phyloP scores from a whole-genome alignment of 2,329 filamentous ascomycete genomes.

The Arthrobotrys entomopaga region DNA sequence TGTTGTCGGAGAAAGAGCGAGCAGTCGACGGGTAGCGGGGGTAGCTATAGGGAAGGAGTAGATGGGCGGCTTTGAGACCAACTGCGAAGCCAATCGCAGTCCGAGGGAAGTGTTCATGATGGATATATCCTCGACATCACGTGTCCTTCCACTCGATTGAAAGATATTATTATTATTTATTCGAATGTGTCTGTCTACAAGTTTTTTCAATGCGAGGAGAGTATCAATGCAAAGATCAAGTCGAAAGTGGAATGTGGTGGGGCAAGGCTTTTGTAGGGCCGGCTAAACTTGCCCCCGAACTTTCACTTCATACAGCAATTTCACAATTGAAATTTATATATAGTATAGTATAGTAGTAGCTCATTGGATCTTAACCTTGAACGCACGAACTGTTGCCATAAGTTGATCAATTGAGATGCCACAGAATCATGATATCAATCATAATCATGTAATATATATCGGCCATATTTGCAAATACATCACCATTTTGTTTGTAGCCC shows the following conservation, averaged over 20 bases:
- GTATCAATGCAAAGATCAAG: background rate
- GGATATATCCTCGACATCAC: constrained; percentile 46
- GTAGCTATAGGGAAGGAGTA: background rate
- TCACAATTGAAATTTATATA: too few relatives aligned
- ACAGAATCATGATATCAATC: too few relatives aligned
- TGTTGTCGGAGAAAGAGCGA: background rate
- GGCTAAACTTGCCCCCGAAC: constrained; percentile 19
- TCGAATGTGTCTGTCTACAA: constrained; percentile 1
- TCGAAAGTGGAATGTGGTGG: constrained; percentile 19
- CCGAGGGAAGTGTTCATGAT: constrained; percentile 49
- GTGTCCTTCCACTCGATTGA: background rate
- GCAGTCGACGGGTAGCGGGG: constrained; percentile 6
- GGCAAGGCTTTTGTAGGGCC: constrained; percentile 15
- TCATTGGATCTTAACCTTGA: too few relatives aligned
- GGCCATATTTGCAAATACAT: too few relatives aligned
- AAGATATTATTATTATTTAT: too few relatives aligned
- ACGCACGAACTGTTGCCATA: too few relatives aligned
- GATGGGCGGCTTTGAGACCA: constrained; percentile 32
- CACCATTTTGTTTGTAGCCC: too few relatives aligned
- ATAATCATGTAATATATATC: too few relatives aligned
- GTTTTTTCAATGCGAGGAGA: background rate
- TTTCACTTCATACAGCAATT: too few relatives aligned
- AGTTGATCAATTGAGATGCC: too few relatives aligned
- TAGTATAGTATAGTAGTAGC: too few relatives aligned
- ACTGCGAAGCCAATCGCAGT: constrained; percentile 48